Percentiles rank a stretch among this genome's conserved stretches.
phyloP scores from a whole-genome alignment of 495 filamentous ascomycete species.

The Penicillium bialowiezense region DNA sequence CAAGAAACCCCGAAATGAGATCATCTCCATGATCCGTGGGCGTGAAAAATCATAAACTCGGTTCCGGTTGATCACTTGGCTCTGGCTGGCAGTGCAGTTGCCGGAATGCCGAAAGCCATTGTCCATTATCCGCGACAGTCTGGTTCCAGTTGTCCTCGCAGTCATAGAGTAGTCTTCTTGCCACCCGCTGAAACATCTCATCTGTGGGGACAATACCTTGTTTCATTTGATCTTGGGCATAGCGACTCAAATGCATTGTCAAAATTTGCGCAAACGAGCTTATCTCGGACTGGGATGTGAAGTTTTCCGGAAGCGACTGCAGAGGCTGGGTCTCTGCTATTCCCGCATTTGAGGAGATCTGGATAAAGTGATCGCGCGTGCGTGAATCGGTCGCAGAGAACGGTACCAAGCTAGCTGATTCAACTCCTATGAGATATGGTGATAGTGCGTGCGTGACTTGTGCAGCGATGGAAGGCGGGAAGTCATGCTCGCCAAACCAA shows the following conservation, averaged over 20 bases:
- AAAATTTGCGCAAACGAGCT: constrained; percentile 18
- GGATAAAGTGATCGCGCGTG: constrained; percentile 15
- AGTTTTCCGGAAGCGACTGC: neutral
- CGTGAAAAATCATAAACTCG: too few species aligned
- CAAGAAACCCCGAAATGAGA: neutral
- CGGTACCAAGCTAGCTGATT: constrained; percentile 22
- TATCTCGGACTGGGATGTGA: constrained; percentile 2
- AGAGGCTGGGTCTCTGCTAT: constrained; percentile 1
- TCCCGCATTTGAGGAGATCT: constrained; percentile 18
- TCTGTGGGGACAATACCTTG: constrained; percentile 51
- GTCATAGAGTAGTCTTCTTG: constrained; percentile 56
- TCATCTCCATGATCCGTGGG: too few species aligned
- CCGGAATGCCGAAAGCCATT: constrained; percentile 43
- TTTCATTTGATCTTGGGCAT: constrained; percentile 40
- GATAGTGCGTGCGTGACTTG: constrained; percentile 63
- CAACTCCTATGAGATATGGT: constrained; percentile 40
- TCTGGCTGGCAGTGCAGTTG: constrained; percentile 7
- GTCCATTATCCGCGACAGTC: constrained; percentile 55
- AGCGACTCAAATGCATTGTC: constrained; percentile 42
- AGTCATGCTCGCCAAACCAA: constrained; percentile 70
- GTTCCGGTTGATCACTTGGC: neutral
- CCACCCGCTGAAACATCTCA: constrained; percentile 52
- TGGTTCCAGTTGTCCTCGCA: constrained; percentile 63
- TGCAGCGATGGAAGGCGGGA: constrained; percentile 57
- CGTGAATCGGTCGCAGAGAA: constrained; percentile 20